Evolutionary conservation across 169 alveolate species (phyloP), one percentile per base, ranked within the genome.

Genomic region (Plasmodium knowlesi): DNA sequence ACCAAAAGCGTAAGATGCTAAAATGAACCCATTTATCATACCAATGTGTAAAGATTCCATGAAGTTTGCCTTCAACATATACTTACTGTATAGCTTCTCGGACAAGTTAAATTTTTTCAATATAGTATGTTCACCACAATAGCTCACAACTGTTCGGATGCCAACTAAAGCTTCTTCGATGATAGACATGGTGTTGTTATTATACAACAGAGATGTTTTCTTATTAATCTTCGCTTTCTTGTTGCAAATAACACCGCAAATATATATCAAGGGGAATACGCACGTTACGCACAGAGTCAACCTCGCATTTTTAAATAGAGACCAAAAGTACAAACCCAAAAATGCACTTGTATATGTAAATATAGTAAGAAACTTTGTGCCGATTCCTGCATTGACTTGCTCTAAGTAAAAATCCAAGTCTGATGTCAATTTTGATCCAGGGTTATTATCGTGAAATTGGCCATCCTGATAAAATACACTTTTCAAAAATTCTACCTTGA

Each of bases 391-490:
- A 54, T 81, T 41, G 9, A 94, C 80, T 83, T 94, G 92, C 54
- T 67, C 92, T 82, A 94, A 82, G 80, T 94, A 88, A 81, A 88
- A 92, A 14, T 85, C 90, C 92, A 94, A 81, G 30, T 93, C 95
- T 5, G 95, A 82, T 39, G 81, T 92, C 32, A 94, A 81, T 70
- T 92, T 91, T 28, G 94, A 74, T 22, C 95, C 95, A 1, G 94
- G 82, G 57, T 91, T 94, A 39, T 80, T 90, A 71, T 94, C 96
- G 79, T 91, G 95, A 92, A 92, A 94, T 30, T 83, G 73, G 8
- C 94, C 93, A 90, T 94, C 96, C 70, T 90, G 95, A 53, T 91
- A 79, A 74, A 94, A 82, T 9, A 94, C 95, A 73, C 92, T 84
- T 57, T 54, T 85, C 28, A 94, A 83, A 89, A 57, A 94, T 76